These are phyloP conservation scores for Ogataea haglerorum DNA, from an alignment of 805 yeast genomes.

Conservation along the genomic window DNA sequence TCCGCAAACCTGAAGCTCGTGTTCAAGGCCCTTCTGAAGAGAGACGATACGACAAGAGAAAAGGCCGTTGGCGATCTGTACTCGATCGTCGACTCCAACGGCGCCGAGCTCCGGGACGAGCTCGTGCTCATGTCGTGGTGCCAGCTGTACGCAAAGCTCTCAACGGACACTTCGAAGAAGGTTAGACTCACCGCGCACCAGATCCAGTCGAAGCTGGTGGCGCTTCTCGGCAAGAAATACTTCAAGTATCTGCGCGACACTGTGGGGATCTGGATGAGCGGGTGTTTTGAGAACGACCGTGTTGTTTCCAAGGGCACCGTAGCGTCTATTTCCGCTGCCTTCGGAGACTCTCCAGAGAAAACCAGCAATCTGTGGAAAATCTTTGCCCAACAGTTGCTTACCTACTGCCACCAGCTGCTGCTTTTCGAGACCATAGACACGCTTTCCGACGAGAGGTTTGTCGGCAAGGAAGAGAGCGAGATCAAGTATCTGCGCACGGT, in stretches of 20 bases:
- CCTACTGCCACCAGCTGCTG: slow-evolving; percentile 50
- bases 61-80: slow-evolving; percentile 63
- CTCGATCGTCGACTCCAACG: slow-evolving; percentile 28
- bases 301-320: slow-evolving; percentile 51
- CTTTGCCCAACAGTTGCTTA: slow-evolving; percentile 54
- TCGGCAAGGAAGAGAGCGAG: slow-evolving; percentile 60
- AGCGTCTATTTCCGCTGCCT: slow-evolving; percentile 47
- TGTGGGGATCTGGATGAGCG: slow-evolving; percentile 71
- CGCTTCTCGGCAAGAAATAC: slow-evolving; percentile 49
- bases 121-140: slow-evolving; percentile 63
- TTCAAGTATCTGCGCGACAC: slow-evolving; percentile 67
- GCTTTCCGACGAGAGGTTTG: slow-evolving; percentile 71
- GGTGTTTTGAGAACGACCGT: slow-evolving; percentile 67
- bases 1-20: slow-evolving; percentile 50
- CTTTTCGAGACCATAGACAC: slow-evolving; percentile 57
- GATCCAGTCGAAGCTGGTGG: slow-evolving; percentile 55
- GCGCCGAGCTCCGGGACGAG: slow-evolving; percentile 43
- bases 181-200: slow-evolving; percentile 64
- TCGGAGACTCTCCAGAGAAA: slow-evolving; percentile 53
- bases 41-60: slow-evolving; percentile 82
- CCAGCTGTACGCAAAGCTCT: slow-evolving; percentile 76
- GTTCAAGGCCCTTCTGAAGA: slow-evolving; percentile 74
- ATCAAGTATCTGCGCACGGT: slow-evolving; percentile 61
- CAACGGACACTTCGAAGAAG: slow-evolving; percentile 64
- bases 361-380: slow-evolving; percentile 57